These are phyloP conservation scores for Gastrolobium villosum DNA, from an alignment of 306 rosid species.

Conservation along the genomic window DNA sequence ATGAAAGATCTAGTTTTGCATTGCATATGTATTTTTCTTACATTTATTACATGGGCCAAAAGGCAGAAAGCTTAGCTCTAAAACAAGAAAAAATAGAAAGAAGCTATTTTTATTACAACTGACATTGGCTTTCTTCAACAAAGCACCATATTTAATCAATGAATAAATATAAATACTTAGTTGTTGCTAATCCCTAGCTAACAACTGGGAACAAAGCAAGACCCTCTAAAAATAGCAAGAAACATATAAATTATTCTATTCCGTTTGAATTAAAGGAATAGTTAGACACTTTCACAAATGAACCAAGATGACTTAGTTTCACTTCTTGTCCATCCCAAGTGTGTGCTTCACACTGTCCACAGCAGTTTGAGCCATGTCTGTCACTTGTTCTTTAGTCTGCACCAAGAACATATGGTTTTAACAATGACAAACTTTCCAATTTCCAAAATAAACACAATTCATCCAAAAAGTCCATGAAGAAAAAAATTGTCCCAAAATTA, in stretches of 20 bases:
- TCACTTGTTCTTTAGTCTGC: conserved; percentile 74
- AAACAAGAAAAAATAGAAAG: neutral
- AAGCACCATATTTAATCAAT: neutral
- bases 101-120: conserved; percentile 42
- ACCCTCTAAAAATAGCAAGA: no score
- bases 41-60: no score
- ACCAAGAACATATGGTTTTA: conserved; percentile 17
- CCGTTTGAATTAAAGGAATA: conserved; percentile 37
- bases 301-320: conserved; percentile 3
- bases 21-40: no score
- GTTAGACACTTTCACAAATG: conserved; percentile 28
- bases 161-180: conserved; percentile 10
- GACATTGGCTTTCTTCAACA: conserved; percentile 19
- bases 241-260: conserved; percentile 35
- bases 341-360: conserved; percentile 68
- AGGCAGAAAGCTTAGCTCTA: neutral
- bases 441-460: neutral
- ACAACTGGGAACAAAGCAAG: conserved; percentile 47
- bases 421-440: neutral
- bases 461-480: neutral
- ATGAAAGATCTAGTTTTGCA: no score
- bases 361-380: conserved; percentile 71
- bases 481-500: neutral
- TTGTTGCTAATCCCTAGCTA: conserved; percentile 50
- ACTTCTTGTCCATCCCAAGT: conserved; percentile 69